phyloP scores from a whole-genome alignment of 805 yeast species.

The Zygoascus tannicola region DNA sequence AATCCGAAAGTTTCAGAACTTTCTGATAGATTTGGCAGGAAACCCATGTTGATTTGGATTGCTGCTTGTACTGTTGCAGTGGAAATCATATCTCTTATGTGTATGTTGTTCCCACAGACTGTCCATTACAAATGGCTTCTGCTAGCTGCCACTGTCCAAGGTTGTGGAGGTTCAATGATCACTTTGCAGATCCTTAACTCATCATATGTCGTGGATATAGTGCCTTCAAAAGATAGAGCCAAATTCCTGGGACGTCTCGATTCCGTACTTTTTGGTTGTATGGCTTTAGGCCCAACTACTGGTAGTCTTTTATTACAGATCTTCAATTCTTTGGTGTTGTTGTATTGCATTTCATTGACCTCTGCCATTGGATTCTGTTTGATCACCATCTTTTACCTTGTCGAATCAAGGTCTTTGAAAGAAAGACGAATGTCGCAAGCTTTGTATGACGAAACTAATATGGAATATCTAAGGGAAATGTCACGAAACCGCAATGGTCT shows the following conservation, averaged over 20 bases:
- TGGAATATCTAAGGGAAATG: neutral
- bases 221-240: slow-evolving; percentile 47
- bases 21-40: slow-evolving; percentile 59
- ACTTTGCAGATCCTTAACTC: slow-evolving; percentile 49
- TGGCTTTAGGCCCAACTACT: slow-evolving; percentile 22
- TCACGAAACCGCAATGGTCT: neutral
- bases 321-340: slow-evolving; percentile 7
- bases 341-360: slow-evolving; percentile 10
- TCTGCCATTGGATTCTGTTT: slow-evolving; percentile 2
- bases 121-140: slow-evolving; percentile 30
- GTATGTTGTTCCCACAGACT: slow-evolving; percentile 14
- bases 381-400: slow-evolving; percentile 7
- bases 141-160: slow-evolving; percentile 36
- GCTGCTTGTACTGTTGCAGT: slow-evolving; percentile 9
- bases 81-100: slow-evolving; percentile 13
- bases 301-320: slow-evolving; percentile 17
- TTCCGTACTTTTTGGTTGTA: slow-evolving; percentile 21
- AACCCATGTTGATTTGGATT: slow-evolving; percentile 32
- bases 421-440: slow-evolving; percentile 16
- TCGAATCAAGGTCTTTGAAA: slow-evolving; percentile 17
- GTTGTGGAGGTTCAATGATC: slow-evolving; percentile 55
- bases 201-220: slow-evolving; percentile 68
- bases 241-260: slow-evolving; percentile 24
- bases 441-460: slow-evolving; percentile 4
- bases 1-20: slow-evolving; percentile 44